phyloP scores from a whole-genome alignment of 2,329 filamentous ascomycete species.

The Xylaria sp. region DNA sequence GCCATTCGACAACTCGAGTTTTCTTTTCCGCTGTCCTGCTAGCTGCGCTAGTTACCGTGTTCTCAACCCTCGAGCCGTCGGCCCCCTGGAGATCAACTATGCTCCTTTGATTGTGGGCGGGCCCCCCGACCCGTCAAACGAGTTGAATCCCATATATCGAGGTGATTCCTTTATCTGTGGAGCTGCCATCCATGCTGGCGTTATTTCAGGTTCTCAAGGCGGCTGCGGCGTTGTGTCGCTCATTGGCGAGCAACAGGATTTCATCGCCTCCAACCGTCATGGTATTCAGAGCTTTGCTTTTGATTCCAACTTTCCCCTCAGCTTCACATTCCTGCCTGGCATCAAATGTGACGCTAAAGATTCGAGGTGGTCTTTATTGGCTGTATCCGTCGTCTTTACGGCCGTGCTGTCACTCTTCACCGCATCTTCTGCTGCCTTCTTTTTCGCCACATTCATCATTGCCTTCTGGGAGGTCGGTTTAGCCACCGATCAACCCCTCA shows the following conservation, averaged over 20 bases:
- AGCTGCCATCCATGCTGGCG: slow-evolving; percentile 84
- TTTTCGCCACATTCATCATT: slow-evolving; percentile 82
- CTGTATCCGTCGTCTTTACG: slow-evolving; percentile 83
- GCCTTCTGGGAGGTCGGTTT: slow-evolving; percentile 92
- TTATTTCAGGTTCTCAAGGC: slow-evolving; percentile 76
- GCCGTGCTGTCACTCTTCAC: slow-evolving; percentile 83
- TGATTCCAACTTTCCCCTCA: slow-evolving; percentile 88
- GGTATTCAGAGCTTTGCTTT: slow-evolving; percentile 83
- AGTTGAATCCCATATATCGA: slow-evolving; percentile 73
- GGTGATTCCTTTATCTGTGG: slow-evolving; percentile 91
- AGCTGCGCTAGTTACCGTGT: slow-evolving; percentile 74
- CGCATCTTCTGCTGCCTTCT: slow-evolving; percentile 81
- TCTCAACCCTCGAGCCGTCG: slow-evolving; percentile 79
- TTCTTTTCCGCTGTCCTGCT: slow-evolving; percentile 80
- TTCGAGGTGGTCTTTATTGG: slow-evolving; percentile 84
- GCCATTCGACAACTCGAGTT: slow-evolving; percentile 76
- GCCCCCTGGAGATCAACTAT: slow-evolving; percentile 74
- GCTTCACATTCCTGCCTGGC: slow-evolving; percentile 78
- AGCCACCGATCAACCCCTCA: slow-evolving; percentile 84
- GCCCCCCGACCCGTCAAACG: slow-evolving; percentile 57
- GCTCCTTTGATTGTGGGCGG: slow-evolving; percentile 76
- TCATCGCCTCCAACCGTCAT: slow-evolving; percentile 71
- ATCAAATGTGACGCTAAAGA: slow-evolving; percentile 78
- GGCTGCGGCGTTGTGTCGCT: slow-evolving; percentile 85
- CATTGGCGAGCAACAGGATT: slow-evolving; percentile 74